Conservation (phyloP, 1,284 basidiomycete genomes). For the Schizophyllum commune region DNA sequence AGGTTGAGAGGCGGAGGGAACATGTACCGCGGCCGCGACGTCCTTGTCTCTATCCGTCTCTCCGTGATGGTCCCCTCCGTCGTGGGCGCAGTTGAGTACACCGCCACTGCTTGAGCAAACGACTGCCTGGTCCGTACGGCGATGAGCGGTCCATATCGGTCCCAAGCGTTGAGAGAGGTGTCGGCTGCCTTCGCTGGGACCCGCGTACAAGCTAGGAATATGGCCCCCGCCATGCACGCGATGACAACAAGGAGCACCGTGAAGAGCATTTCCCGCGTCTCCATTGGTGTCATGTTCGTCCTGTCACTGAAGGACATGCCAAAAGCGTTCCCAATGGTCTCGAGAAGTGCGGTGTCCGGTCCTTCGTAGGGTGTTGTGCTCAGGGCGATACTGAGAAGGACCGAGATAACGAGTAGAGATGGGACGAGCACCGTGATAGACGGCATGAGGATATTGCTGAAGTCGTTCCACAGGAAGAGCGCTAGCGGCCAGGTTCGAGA, state of each 20-base stretch:
- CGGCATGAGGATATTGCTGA: conserved; percentile 4
- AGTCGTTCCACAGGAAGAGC: not conserved
- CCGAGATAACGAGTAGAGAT: conserved; percentile 9
- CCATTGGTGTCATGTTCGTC: not conserved
- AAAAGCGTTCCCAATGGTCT: not conserved
- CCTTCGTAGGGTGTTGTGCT: not conserved
- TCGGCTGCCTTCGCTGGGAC: not conserved
- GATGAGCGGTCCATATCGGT: not conserved
- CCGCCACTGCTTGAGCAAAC: not conserved
- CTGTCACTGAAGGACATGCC: not conserved
- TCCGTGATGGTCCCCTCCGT: not conserved
- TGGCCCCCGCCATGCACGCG: not conserved
- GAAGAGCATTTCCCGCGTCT: not conserved
- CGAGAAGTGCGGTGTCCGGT: not conserved
- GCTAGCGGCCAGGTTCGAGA: not conserved
- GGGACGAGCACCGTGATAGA: conserved; percentile 3
- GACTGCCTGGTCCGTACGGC: not conserved
- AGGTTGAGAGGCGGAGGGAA: not conserved
- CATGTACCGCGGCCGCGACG: not conserved
- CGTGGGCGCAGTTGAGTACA: not conserved
- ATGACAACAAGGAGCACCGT: not conserved
- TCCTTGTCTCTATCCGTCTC: not conserved
- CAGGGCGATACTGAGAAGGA: not conserved
- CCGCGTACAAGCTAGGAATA: not conserved
- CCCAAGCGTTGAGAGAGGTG: not conserved